Base-by-base conservation (phyloP, 148 eudicot genomes). In the Salicornia ramosissima region DNA sequence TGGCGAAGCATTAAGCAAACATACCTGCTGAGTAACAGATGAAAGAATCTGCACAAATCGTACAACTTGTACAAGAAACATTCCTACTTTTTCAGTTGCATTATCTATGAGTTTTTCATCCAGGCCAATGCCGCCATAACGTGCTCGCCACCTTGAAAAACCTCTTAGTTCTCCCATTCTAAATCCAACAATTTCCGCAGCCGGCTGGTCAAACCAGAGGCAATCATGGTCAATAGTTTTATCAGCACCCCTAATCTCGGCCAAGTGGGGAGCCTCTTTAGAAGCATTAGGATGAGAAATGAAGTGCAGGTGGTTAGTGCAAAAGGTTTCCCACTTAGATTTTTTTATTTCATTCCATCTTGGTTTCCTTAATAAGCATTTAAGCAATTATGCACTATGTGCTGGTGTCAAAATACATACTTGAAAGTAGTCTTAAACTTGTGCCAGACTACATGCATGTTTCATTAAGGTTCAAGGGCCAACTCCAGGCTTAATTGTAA, bases 121-220 rank as follows among this genome's bases (percentile, higher is more conserved):
- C 70, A 94, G 81, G 68, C 99, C 99, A 73, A 94, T 85, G 74
- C 82, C 81, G 45, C 79, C 88, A 80, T 72, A 94, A 63, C 96
- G 97, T 77, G 99, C 81, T 70, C 90, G 91, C 99, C 99, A 94
- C 79, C 82, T 94, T 68, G 97, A 88, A 82, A 94, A 93, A 56
- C 97, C 99, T 80, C 90, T 89, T 42, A 94, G 80, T 79, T 90
- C 99, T 60, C 99, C 99, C 78, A 94, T 83, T 82, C 97, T 80
- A 68, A 94, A 94, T 66, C 82, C 96, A 78, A 94, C 84, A 40
- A 91, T 87, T 84, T 94, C 99, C 68, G 96, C 88, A 62, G 99
- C 97, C 65, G 99, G 99, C 99, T 94, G 88, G 64, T 62, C 68
- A 80, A 47, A 73, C 71, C 18, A 46, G 34, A 55, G 19, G 54